Evolutionary conservation across 768 basidiomycete species (phyloP).

Genomic region (Mycena rosella): DNA sequence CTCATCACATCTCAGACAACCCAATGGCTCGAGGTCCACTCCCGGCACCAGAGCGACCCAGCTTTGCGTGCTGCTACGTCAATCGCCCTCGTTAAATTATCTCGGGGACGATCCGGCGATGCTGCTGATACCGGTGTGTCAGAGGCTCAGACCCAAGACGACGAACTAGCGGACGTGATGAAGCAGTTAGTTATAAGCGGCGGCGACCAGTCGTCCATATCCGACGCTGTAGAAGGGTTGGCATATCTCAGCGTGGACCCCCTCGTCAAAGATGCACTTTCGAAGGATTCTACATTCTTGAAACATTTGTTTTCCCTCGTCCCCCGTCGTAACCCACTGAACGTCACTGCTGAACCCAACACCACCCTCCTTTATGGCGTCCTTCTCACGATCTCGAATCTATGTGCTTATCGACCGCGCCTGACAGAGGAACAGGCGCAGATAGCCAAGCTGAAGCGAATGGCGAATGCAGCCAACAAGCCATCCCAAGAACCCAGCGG

Average conservation of each 20-base stretch:
- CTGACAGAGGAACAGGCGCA: conserved; percentile 87
- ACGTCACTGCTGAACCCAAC: conserved; percentile 46
- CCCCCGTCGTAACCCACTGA: conserved; percentile 59
- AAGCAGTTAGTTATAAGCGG: conserved; percentile 64
- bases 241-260: conserved; percentile 84
- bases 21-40: conserved; percentile 76
- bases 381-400: conserved; percentile 79
- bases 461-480: conserved; percentile 67
- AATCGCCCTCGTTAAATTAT: conserved; percentile 84
- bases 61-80: conserved; percentile 72
- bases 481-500: conserved; percentile 45
- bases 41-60: conserved; percentile 59
- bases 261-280: conserved; percentile 71
- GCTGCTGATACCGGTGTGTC: conserved; percentile 45
- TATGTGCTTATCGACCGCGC: conserved; percentile 77
- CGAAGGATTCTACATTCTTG: conserved; percentile 67
- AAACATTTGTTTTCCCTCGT: conserved; percentile 67
- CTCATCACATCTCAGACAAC: conserved; percentile 67
- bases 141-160: conserved; percentile 49
- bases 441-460: conserved; percentile 80
- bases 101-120: conserved; percentile 67
- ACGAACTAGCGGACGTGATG: conserved; percentile 66
- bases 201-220: conserved; percentile 56
- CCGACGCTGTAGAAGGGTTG: conserved; percentile 85
- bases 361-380: conserved; percentile 82